phyloP scores from a whole-genome alignment of 164 flowering plant species.

The Stephania japonica region DNA sequence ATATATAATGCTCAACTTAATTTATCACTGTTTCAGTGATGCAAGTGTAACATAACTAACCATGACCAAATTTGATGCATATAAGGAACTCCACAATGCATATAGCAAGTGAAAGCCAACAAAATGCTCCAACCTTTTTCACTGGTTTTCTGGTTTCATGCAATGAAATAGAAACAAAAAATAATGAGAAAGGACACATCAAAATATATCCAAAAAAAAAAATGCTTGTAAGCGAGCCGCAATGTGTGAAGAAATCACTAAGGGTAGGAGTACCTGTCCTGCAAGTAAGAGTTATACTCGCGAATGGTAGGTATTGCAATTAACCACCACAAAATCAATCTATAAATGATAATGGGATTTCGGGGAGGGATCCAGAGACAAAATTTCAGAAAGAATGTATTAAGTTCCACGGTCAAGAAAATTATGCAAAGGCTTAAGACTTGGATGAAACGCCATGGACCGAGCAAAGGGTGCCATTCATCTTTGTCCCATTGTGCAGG shows the following conservation, averaged over 20 bases:
- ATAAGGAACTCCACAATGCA: constrained; percentile 96
- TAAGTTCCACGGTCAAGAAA: constrained; percentile 91
- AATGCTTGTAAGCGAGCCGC: neutral
- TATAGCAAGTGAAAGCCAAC: constrained; percentile 94
- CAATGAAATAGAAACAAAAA: constrained; percentile 1
- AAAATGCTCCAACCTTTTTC: constrained; percentile 86
- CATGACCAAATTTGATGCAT: constrained; percentile 97
- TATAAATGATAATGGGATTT: constrained; percentile 77
- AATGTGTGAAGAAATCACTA: constrained; percentile 12
- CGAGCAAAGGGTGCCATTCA: constrained; percentile 97
- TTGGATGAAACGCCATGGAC: constrained; percentile 97
- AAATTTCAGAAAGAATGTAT: constrained; percentile 94
- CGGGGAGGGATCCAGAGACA: constrained; percentile 98
- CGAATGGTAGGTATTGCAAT: constrained; percentile 94
- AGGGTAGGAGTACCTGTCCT: constrained; percentile 54
- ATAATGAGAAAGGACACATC: neutral
- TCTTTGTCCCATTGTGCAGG: constrained; percentile 99
- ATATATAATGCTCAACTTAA: neutral
- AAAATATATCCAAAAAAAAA: neutral
- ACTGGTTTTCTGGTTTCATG: constrained; percentile 41
- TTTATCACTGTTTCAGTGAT: neutral
- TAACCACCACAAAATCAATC: constrained; percentile 94
- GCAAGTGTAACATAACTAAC: constrained; percentile 27
- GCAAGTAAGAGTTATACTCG: constrained; percentile 89
- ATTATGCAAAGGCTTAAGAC: constrained; percentile 79